Evolutionary conservation across 1,284 basidiomycete genomes (phyloP).

Genomic region (Ustilago xerochloae): DNA sequence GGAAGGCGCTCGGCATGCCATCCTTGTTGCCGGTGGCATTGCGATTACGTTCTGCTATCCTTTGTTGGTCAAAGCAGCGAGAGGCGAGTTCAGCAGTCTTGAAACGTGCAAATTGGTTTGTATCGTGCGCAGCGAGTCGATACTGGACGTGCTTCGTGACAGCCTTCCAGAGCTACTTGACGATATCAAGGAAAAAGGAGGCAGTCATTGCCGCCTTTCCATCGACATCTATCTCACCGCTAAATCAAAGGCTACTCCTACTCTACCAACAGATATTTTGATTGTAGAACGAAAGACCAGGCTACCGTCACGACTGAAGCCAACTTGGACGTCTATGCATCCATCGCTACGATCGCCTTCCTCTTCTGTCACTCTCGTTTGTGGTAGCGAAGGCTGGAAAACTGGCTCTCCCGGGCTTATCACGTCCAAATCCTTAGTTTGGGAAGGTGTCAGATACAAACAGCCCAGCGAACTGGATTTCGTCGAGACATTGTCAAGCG

Average conservation of each 20-base stretch:
- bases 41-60: slow-evolving; percentile 47
- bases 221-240: slow-evolving; percentile 25
- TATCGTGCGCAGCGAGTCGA: slow-evolving; percentile 27
- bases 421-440: neutral
- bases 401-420: neutral
- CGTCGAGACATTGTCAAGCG: neutral
- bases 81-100: slow-evolving; percentile 7
- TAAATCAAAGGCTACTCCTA: neutral
- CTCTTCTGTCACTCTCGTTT: neutral
- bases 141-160: slow-evolving; percentile 18
- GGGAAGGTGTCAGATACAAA: slow-evolving; percentile 1
- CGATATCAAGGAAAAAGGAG: neutral
- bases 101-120: slow-evolving; percentile 35
- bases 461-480: neutral
- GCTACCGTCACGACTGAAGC: neutral
- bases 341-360: neutral
- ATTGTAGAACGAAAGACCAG: neutral
- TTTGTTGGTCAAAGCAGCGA: slow-evolving; percentile 20
- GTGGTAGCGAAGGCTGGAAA: neutral
- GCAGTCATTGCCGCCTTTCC: slow-evolving; percentile 9
- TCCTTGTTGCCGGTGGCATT: slow-evolving; percentile 45
- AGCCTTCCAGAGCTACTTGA: slow-evolving; percentile 13
- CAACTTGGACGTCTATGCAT: neutral
- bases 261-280: neutral
- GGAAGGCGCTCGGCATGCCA: slow-evolving; percentile 1